These are phyloP conservation scores for Bruguiera gymnorhiza DNA, from an alignment of 345 rosid genomes.

Conservation along the genomic window DNA sequence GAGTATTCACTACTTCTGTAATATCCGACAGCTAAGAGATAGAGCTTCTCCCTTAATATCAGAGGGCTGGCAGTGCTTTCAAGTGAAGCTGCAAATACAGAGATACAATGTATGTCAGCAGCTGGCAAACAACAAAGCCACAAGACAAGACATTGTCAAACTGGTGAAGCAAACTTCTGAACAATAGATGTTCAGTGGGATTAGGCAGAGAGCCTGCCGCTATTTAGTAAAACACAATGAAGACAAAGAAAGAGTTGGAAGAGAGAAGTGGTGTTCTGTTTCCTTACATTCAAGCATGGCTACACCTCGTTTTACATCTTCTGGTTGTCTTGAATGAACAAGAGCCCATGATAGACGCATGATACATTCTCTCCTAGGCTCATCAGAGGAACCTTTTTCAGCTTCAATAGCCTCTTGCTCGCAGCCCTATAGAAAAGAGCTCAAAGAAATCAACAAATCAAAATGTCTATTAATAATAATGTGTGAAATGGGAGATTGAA, in stretches of 20 bases:
- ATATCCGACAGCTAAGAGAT: conserved; percentile 79
- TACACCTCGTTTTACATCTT: conserved; percentile 68
- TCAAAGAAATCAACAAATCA: neutral
- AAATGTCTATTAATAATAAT: neutral
- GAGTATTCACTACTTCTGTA: conserved; percentile 59
- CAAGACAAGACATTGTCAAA: neutral
- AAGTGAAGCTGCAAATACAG: conserved; percentile 48
- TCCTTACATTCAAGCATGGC: conserved; percentile 73
- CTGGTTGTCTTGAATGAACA: conserved; percentile 62
- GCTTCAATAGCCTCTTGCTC: conserved; percentile 67
- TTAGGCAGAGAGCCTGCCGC: neutral
- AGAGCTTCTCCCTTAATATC: conserved; percentile 55
- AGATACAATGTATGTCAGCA: neutral
- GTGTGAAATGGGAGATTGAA: neutral
- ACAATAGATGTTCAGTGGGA: neutral
- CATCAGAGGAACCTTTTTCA: conserved; percentile 42
- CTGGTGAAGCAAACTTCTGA: neutral
- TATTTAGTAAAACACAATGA: neutral
- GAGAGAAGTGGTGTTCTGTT: neutral
- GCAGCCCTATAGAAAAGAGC: conserved; percentile 44
- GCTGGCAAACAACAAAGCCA: neutral
- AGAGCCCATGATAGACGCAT: conserved; percentile 85
- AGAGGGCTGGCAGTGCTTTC: conserved; percentile 36
- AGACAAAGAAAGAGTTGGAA: neutral
- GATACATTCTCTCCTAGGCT: conserved; percentile 48